Evolutionary conservation across 208 protist species (phyloP).

Genomic region (Trypanosoma caninum): DNA sequence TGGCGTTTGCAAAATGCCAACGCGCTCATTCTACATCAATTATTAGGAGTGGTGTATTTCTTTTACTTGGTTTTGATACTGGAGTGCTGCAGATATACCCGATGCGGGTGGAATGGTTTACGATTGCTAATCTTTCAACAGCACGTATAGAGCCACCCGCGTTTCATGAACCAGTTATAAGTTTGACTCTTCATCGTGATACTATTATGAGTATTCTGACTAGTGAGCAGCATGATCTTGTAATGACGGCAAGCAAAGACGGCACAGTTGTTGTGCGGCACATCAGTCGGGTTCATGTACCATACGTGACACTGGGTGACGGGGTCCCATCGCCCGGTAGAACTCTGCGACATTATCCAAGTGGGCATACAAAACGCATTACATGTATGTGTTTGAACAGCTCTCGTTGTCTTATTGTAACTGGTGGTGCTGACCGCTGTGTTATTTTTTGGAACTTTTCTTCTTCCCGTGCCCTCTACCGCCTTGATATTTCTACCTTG

Average conservation of each 20-base stretch:
- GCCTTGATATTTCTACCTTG: constrained; percentile 55
- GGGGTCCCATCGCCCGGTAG: constrained; percentile 1
- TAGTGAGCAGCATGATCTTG: constrained; percentile 39
- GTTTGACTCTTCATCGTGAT: constrained; percentile 35
- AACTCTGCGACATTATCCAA: neutral
- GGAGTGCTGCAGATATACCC: constrained; percentile 68
- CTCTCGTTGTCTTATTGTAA: constrained; percentile 48
- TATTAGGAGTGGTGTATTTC: constrained; percentile 32
- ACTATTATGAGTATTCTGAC: constrained; percentile 56
- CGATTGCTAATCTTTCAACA: constrained; percentile 37
- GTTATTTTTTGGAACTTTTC: constrained; percentile 66
- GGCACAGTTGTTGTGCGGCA: constrained; percentile 59
- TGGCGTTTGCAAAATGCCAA: constrained; percentile 42
- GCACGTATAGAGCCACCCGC: constrained; percentile 61
- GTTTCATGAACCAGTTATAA: constrained; percentile 43
- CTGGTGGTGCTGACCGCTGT: constrained; percentile 66
- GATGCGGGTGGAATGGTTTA: constrained; percentile 66
- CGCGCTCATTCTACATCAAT: constrained; percentile 11
- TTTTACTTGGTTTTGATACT: constrained; percentile 74
- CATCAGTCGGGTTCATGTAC: constrained; percentile 50
- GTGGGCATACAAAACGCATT: constrained; percentile 59
- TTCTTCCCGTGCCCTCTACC: constrained; percentile 40
- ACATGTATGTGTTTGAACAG: constrained; percentile 63
- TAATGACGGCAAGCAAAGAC: constrained; percentile 73
- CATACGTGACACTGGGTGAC: constrained; percentile 55